A percentile compares a stretch with the other conserved stretches of the same genome.
These are phyloP conservation scores for Annulohypoxylon stygium DNA, from an alignment of 495 filamentous ascomycete species.

Conservation along the genomic window DNA sequence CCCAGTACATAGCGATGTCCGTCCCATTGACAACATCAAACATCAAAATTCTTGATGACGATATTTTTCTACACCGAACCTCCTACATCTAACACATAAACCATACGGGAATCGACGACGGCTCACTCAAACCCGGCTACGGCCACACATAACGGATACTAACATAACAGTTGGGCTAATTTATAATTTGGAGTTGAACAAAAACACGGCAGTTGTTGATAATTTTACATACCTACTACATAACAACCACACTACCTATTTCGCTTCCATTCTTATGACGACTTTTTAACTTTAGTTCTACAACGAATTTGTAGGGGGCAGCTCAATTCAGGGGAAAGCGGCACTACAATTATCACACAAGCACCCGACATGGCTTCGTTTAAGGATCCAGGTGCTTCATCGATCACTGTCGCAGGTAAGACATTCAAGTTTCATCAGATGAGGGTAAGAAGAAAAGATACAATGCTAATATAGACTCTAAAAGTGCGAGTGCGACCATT, in stretches of 20 bases:
- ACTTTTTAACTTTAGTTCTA: slow-evolving; percentile 27
- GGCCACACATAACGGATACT: slow-evolving; percentile 6
- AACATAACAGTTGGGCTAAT: slow-evolving; percentile 21
- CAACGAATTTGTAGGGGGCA: slow-evolving; percentile 27
- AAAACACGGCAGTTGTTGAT: slow-evolving; percentile 9
- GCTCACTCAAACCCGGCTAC: slow-evolving; percentile 13
- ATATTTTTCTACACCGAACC: slow-evolving; percentile 18
- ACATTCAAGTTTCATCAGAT: slow-evolving; percentile 63
- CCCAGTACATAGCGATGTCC: neutral
- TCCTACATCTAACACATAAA: slow-evolving; percentile 21
- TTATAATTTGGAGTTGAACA: slow-evolving; percentile 2
- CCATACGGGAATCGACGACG: slow-evolving; percentile 14
- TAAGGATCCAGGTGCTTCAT: slow-evolving; percentile 59
- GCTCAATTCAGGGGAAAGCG: slow-evolving; percentile 4
- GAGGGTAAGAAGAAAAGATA: no score
- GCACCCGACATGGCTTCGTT: slow-evolving; percentile 44
- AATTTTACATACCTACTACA: slow-evolving; percentile 6
- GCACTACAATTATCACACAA: slow-evolving; percentile 8
- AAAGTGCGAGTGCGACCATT: slow-evolving; percentile 94
- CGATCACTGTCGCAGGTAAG: slow-evolving; percentile 53
- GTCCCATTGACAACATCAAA: slow-evolving; percentile 11
- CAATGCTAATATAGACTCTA: slow-evolving; percentile 39
- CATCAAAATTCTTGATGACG: slow-evolving; percentile 37
- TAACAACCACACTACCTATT: neutral
- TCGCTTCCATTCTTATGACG: slow-evolving; percentile 43